Conservation (phyloP, 768 basidiomycete genomes). For the Royoungia palumana region DNA sequence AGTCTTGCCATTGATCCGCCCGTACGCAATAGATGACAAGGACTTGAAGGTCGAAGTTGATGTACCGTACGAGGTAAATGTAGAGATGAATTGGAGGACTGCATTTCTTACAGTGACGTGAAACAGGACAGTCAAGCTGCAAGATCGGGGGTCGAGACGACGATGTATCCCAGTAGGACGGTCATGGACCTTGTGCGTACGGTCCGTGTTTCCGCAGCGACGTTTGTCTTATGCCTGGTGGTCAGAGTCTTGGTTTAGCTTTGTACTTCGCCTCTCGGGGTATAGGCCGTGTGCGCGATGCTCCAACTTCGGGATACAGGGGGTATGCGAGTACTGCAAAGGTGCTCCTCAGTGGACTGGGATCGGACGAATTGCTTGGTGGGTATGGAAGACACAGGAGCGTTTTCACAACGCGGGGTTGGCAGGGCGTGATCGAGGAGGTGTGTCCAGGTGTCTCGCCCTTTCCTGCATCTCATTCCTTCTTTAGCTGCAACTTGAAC, state of each 20-base stretch:
- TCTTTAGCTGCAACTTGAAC: conserved; percentile 79
- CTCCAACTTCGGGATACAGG: conserved; percentile 30
- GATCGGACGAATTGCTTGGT: conserved; percentile 92
- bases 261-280: conserved; percentile 92
- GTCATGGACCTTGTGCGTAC: conserved; percentile 85
- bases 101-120: conserved; percentile 5
- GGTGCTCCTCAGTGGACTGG: conserved; percentile 87
- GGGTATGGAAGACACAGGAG: conserved; percentile 89
- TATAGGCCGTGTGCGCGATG: conserved; percentile 50
- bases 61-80: conserved; percentile 69
- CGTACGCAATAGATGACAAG: neutral
- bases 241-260: conserved; percentile 85
- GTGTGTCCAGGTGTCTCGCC: conserved; percentile 36
- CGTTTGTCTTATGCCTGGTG: conserved; percentile 2
- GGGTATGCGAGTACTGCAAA: conserved; percentile 72
- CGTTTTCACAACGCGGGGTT: conserved; percentile 63
- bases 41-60: conserved; percentile 73
- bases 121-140: conserved; percentile 63
- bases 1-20: conserved; percentile 20
- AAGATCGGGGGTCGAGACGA: conserved; percentile 52
- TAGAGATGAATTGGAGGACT: neutral
- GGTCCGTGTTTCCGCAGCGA: neutral
- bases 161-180: conserved; percentile 78
- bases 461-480: neutral
- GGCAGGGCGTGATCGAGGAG: conserved; percentile 78